Base-by-base conservation (phyloP, 2,329 filamentous ascomycete genomes). In the Nothomitra cinnamomea region DNA sequence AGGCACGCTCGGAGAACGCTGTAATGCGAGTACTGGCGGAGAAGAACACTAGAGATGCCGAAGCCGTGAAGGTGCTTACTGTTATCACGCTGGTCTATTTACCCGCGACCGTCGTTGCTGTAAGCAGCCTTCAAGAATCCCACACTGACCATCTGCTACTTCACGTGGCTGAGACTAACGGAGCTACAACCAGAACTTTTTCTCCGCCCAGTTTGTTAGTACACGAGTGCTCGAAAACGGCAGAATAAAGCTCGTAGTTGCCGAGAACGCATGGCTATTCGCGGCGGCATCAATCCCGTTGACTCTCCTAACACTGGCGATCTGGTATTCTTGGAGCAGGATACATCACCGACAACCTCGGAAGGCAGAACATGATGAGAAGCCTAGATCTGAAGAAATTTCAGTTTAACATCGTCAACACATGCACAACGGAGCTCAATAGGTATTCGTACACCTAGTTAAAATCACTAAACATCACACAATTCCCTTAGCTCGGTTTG, bases 1-100 rank as follows among this genome's bases (percentile, higher is more conserved):
- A 60, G 53, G 45, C 56, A 13, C 24, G 52, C 10, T 19, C 51
- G 22, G 59, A 61, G 24, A 60, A 59, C 41, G 3, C 38, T 2
- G 51, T 22, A 1, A 59, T 60, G 53, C 50, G 54, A 2, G 36
- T 42, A 2, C 52, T 61, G 1, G 57, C 57, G 2, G 57, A 58
- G 28, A 60, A 60, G 52, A 54, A 52, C 19, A 60, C 56, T 3
- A 52, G 55, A n/a, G 60, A 60, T 53, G 58, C 58, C 12, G 56
- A 54, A 3, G 58, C 58, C 3, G 56, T 61, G 10, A 61, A 60
- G 24, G 55, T 61, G 1, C 50, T 61, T 1, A 61, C 60, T 3
- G 52, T 60, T 15, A 56, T 61, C 17, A 61, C 58, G 10, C 47
- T 60, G 2, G 50, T 60, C 15, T 61, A 60, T 28, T 52, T 61